These are phyloP conservation scores for Trichophyton rubrum DNA, from an alignment of 2,329 filamentous ascomycete genomes.

Conservation along the genomic window DNA sequence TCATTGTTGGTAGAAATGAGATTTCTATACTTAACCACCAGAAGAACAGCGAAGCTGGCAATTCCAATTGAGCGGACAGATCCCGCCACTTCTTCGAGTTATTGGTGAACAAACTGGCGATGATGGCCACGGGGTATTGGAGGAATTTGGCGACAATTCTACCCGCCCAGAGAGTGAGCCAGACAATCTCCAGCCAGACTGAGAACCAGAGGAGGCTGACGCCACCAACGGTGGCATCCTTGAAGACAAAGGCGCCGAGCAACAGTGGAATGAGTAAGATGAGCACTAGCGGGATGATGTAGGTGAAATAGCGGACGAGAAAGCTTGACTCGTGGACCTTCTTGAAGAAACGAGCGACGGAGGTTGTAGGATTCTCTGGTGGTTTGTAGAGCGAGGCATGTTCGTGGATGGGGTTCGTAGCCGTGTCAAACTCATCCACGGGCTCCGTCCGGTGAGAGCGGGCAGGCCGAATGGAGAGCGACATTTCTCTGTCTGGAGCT, in stretches of 20 bases:
- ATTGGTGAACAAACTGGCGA: constrained; percentile 68
- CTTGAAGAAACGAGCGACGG: constrained; percentile 52
- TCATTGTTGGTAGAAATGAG: constrained; percentile 74
- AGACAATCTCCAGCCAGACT: constrained; percentile 88
- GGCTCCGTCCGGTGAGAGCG: constrained; percentile 44
- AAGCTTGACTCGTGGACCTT: constrained; percentile 53
- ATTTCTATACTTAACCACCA: constrained; percentile 83
- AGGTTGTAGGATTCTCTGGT: constrained; percentile 49
- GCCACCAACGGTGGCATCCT: constrained; percentile 54
- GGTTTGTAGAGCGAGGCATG: constrained; percentile 53
- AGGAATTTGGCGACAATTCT: constrained; percentile 53
- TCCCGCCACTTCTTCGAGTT: constrained; percentile 89
- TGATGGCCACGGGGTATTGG: constrained; percentile 47
- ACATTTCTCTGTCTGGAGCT: constrained; percentile 24
- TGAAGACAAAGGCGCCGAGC: constrained; percentile 48
- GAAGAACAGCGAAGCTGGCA: constrained; percentile 76
- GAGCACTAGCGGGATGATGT: constrained; percentile 53
- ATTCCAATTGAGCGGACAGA: constrained; percentile 70
- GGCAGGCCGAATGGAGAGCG: constrained; percentile 38
- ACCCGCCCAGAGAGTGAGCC: constrained; percentile 78
- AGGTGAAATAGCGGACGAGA: constrained; percentile 57
- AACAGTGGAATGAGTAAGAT: constrained; percentile 57
- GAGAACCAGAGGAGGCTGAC: constrained; percentile 81
- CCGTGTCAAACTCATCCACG: constrained; percentile 54
- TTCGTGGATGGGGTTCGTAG: constrained; percentile 58